Evolutionary conservation across 208 protist species (phyloP), one percentile per base, ranked within the genome.

Genomic region (Crithidia thermophila): DNA sequence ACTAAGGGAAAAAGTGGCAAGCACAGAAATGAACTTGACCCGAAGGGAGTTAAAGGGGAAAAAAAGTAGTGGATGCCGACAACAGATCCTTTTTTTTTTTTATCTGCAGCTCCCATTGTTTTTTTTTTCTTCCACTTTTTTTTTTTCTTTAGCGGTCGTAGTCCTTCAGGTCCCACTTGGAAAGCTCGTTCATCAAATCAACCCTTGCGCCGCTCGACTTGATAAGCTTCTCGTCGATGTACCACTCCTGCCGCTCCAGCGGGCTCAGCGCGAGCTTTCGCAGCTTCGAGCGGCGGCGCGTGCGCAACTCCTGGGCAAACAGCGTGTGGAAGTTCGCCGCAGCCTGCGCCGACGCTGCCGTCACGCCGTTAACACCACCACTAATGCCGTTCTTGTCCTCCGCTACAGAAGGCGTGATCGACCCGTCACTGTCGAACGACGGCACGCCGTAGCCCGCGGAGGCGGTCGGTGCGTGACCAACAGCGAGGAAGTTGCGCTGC

Each of bases 181-280:
- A 74, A 14, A 95, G 69, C 37, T 89, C 80, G 57, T 95, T 95
- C 53, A 95, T 79, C 46, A 95, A 67, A 49, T 90, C 87, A 23
- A 95, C 69, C 70, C 91, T 82, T 13, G 90, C 84, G 3, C 77
- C 79, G 33, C 82, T 82, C 3, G 85, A 89, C 59, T 85, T 79
- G 39, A 93, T 61, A 34, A 95, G 69, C 62, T 91, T 91, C 62
- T 88, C 82, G 49, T 95, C 87, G 71, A 95, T 90, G 67, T 87
- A 93, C 90, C 87, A 93, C 73, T 95, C 86, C 72, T 93, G 84
- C 52, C 75, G 79, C 57, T 88, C 73, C 40, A 88, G 52, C 28
- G 87, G 76, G 16, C 77, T 72, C 13, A 92, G 39, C 7, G 90
- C 86, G 45, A 90, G 72, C 72, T 92, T 92, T 62, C 84, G 84